Evolutionary conservation across 2,329 filamentous ascomycete genomes (phyloP).

Genomic region (Calonectria naviculata): DNA sequence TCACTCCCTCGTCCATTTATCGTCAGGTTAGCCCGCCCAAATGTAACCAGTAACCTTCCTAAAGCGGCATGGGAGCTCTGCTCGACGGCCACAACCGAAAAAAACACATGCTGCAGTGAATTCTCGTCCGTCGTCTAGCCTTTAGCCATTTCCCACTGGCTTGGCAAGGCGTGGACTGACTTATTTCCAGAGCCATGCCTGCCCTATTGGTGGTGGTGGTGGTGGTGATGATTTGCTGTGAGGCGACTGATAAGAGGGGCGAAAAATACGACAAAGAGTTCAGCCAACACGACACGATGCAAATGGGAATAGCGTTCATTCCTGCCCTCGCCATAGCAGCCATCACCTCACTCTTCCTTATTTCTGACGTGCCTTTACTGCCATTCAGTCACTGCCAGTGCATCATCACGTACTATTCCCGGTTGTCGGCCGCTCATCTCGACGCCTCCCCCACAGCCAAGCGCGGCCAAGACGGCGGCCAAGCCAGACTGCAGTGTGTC

Average conservation of each 20-base stretch:
- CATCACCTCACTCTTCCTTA: background rate
- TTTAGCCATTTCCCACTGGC: background rate
- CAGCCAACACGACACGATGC: background rate
- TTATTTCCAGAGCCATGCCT: background rate
- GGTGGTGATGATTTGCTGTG: background rate
- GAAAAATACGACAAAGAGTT: background rate
- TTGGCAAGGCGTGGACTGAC: background rate
- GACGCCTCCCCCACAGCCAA: background rate
- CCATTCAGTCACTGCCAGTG: too few relatives aligned
- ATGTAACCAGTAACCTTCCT: slow-evolving; percentile 6
- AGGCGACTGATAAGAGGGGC: background rate
- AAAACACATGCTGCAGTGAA: background rate
- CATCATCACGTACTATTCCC: background rate
- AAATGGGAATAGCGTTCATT: background rate
- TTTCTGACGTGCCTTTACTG: background rate
- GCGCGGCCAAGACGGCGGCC: background rate
- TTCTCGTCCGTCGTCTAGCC: background rate
- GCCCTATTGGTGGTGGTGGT: background rate
- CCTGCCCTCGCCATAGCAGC: background rate
- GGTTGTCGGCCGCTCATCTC: background rate
- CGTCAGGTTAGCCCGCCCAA: background rate
- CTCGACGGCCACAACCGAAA: background rate
- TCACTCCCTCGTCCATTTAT: background rate
- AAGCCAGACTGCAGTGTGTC: background rate
- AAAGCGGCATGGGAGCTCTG: background rate